phyloP scores from a whole-genome alignment of 139 green algal species.

The Pedinophyceae sp. region DNA sequence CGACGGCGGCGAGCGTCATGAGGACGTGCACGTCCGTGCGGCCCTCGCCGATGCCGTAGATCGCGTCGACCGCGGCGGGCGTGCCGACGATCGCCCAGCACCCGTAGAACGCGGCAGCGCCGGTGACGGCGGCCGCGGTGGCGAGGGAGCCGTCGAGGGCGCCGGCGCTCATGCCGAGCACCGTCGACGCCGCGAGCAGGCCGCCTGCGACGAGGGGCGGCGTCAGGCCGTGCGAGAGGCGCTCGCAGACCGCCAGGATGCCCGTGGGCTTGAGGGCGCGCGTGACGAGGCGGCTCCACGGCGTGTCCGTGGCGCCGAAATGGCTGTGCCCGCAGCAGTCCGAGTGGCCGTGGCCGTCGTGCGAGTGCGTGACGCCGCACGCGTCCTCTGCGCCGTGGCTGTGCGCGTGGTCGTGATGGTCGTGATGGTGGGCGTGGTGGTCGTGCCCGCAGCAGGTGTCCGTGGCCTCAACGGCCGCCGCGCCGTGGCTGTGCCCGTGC shows the following conservation, averaged over 20 bases:
- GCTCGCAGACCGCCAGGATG: slow-evolving; percentile 16
- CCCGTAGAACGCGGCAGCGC: slow-evolving; percentile 16
- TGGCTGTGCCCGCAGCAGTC: neutral
- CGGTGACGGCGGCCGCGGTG: neutral
- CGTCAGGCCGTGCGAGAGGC: slow-evolving; percentile 19
- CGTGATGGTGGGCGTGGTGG: neutral
- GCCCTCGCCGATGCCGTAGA: slow-evolving; percentile 13
- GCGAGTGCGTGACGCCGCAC: neutral
- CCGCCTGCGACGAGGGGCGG: slow-evolving; percentile 12
- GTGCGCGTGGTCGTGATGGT: slow-evolving; percentile 10
- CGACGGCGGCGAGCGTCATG: slow-evolving; percentile 52
- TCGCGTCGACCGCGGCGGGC: slow-evolving; percentile 17
- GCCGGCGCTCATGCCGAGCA: slow-evolving; percentile 6
- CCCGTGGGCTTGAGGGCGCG: slow-evolving; percentile 15
- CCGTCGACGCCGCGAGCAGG: slow-evolving; percentile 4
- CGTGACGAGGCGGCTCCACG: slow-evolving; percentile 4
- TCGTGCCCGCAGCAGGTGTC: slow-evolving; percentile 1
- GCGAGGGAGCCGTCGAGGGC: slow-evolving; percentile 3
- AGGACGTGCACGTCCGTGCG: slow-evolving; percentile 67
- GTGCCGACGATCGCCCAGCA: slow-evolving; percentile 24
- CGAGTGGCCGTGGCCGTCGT: neutral
- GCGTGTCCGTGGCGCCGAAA: neutral
- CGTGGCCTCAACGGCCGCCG: slow-evolving; percentile 2
- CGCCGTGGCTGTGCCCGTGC: slow-evolving; percentile 6
- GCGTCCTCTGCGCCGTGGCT: neutral